phyloP scores from a whole-genome alignment of 2,329 filamentous ascomycete species.

The Furcasterigmium sp. region DNA sequence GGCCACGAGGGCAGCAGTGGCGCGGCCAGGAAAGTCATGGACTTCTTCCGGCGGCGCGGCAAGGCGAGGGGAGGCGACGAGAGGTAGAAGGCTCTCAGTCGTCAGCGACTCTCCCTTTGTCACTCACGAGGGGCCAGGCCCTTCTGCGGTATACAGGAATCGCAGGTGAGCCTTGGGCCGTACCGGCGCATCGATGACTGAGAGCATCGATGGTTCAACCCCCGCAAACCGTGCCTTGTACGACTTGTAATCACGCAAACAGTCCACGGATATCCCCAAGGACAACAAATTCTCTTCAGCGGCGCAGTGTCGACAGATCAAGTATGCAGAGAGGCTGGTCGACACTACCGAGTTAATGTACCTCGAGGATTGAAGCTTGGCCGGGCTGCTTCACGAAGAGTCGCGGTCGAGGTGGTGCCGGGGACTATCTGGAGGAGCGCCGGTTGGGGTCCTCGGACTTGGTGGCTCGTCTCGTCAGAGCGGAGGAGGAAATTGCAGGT shows the following conservation, averaged over 20 bases:
- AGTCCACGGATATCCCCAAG: neutral
- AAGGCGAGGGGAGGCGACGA: constrained; percentile 63
- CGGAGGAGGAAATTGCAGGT: neutral
- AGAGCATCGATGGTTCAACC: neutral
- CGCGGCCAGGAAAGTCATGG: constrained; percentile 90
- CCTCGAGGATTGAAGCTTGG: neutral
- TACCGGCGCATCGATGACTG: constrained; percentile 8
- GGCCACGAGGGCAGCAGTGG: constrained; percentile 79
- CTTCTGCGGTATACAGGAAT: constrained; percentile 8
- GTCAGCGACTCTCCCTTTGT: constrained; percentile 6
- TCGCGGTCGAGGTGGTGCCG: neutral
- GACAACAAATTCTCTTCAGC: neutral
- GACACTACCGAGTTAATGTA: neutral
- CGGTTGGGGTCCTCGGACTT: neutral
- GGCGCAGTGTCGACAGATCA: neutral
- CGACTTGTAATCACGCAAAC: constrained; percentile 5
- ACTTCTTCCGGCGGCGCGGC: constrained; percentile 88
- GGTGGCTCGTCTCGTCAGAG: neutral
- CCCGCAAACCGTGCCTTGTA: neutral
- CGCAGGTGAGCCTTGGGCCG: constrained; percentile 9
- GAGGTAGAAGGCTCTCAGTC: constrained; percentile 28
- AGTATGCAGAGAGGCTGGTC: neutral
- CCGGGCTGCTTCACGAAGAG: neutral
- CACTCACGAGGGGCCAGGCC: constrained; percentile 1
- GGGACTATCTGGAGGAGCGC: neutral